Percentiles rank a stretch among this genome's conserved stretches.
Conservation (phyloP, 2,329 filamentous ascomycete genomes). For the Cladosporium sp. region DNA sequence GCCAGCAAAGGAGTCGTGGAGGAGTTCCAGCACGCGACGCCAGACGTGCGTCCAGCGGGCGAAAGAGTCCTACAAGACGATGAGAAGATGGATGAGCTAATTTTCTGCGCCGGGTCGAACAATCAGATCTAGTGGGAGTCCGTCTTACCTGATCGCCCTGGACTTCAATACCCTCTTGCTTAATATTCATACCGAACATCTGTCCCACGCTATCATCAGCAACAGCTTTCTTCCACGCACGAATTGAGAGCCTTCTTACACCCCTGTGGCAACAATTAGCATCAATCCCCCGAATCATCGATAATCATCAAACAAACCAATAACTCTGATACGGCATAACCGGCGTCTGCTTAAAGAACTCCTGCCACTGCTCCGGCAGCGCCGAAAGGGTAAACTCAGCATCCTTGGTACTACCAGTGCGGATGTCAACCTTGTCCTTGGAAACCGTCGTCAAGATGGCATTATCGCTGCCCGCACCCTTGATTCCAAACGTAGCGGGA, state of each 20-base stretch:
- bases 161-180: slow-evolving; percentile 46
- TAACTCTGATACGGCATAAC: slow-evolving; percentile 43
- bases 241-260: slow-evolving; percentile 9
- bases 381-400: slow-evolving; percentile 38
- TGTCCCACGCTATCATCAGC: slow-evolving; percentile 9
- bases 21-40: slow-evolving; percentile 45
- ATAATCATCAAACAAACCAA: slow-evolving; percentile 40
- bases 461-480: slow-evolving; percentile 25
- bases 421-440: slow-evolving; percentile 26
- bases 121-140: too few relatives aligned
- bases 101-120: too few relatives aligned
- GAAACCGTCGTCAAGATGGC: slow-evolving; percentile 28
- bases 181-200: slow-evolving; percentile 44
- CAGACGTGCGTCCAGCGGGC: slow-evolving; percentile 45
- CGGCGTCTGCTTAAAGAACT: slow-evolving; percentile 42
- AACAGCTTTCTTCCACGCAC: slow-evolving; percentile 5
- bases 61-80: slow-evolving; percentile 34
- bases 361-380: slow-evolving; percentile 43
- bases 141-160: slow-evolving; percentile 40
- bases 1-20: slow-evolving; percentile 46
- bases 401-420: slow-evolving; percentile 21
- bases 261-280: slow-evolving; percentile 1
- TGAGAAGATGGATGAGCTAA: too few relatives aligned
- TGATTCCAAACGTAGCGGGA: slow-evolving; percentile 31
- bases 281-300: too few relatives aligned